These are phyloP conservation scores for Sporothrix brunneoviolacea DNA, from an alignment of 2,329 filamentous ascomycete genomes.

Conservation along the genomic window DNA sequence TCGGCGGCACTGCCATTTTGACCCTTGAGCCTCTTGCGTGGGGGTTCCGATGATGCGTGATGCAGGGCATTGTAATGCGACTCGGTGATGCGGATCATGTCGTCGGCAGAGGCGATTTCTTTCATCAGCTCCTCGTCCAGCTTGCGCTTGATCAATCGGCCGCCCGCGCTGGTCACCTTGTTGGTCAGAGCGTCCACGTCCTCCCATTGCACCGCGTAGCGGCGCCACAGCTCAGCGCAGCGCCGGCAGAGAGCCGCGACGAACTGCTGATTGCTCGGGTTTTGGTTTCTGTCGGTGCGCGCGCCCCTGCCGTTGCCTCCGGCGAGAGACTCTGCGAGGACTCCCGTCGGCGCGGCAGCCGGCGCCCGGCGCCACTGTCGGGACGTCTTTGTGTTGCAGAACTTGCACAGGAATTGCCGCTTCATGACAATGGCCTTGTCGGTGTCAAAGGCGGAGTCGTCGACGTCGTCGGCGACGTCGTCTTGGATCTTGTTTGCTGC, in stretches of 20 bases:
- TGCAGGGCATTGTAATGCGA: conserved; percentile 18
- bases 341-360: conserved; percentile 44
- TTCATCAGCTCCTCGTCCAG: conserved; percentile 86
- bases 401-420: conserved; percentile 86
- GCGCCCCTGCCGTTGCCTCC: conserved; percentile 57
- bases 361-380: conserved; percentile 90
- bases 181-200: conserved; percentile 85
- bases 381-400: conserved; percentile 73
- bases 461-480: conserved; percentile 84
- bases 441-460: conserved; percentile 93
- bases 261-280: conserved; percentile 39
- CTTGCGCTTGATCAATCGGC: conserved; percentile 77
- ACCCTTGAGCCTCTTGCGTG: conserved; percentile 59
- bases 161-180: conserved; percentile 73
- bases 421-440: conserved; percentile 76
- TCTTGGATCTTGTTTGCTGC: conserved; percentile 69
- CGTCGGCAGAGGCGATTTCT: conserved; percentile 60
- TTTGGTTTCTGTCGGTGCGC: conserved; percentile 67
- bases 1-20: conserved; percentile 27
- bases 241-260: conserved; percentile 81
- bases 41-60: conserved; percentile 40
- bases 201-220: conserved; percentile 94
- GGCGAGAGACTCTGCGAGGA: conserved; percentile 49
- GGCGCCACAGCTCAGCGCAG: conserved; percentile 89
- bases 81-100: conserved; percentile 43